Evolutionary conservation across 179 eudicot species (phyloP).

Genomic region (Patellifolia procumbens): DNA sequence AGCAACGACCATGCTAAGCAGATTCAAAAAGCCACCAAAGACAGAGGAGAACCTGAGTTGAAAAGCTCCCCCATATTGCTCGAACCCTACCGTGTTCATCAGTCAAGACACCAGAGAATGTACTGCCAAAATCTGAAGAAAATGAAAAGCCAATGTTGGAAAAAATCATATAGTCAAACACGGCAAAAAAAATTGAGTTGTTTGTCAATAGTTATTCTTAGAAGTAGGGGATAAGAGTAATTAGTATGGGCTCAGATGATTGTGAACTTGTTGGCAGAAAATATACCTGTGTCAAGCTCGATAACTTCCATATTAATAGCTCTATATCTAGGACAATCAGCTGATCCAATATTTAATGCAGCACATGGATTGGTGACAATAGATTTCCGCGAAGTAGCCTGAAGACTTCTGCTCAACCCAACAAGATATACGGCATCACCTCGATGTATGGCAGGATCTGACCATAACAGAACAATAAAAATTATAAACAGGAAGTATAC

Average conservation of each 20-base stretch:
- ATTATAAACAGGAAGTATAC: background rate
- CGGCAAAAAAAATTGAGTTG: background rate
- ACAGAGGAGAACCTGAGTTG: constrained; percentile 66
- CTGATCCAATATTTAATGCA: constrained; percentile 79
- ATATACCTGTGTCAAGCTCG: constrained; percentile 91
- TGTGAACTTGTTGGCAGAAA: constrained; percentile 5
- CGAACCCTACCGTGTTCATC: constrained; percentile 89
- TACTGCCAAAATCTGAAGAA: constrained; percentile 83
- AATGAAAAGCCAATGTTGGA: background rate
- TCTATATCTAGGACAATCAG: constrained; percentile 93
- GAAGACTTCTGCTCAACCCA: constrained; percentile 93
- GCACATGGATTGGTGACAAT: constrained; percentile 91
- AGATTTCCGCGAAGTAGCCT: constrained; percentile 93
- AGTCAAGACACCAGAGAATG: constrained; percentile 88
- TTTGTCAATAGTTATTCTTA: background rate
- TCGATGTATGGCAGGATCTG: constrained; percentile 85
- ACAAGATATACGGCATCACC: constrained; percentile 92
- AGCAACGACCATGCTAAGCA: constrained; percentile 20
- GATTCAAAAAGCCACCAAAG: background rate
- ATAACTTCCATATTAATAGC: constrained; percentile 97
- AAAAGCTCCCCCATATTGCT: constrained; percentile 98
- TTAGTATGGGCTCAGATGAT: background rate
- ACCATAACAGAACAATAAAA: constrained; percentile 7
- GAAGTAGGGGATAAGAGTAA: background rate
- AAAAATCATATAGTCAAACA: constrained; percentile 1